Conservation (phyloP, 192 early-diverging fungal species). For the Backusella tarrabulga region DNA sequence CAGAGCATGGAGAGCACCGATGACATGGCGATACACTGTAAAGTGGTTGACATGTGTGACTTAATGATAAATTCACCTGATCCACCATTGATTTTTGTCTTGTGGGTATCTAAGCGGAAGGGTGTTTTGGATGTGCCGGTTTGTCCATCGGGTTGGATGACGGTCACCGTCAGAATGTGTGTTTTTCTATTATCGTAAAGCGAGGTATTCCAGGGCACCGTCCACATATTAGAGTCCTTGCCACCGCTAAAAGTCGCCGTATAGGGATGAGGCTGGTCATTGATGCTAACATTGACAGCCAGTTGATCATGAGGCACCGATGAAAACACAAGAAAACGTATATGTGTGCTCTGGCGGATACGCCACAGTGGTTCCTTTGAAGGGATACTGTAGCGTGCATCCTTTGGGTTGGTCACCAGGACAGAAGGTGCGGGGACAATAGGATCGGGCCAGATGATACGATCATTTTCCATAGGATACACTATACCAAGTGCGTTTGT, state of each 20-base stretch:
- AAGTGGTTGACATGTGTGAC: conserved; percentile 46
- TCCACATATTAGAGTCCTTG: conserved; percentile 72
- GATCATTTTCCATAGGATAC: conserved; percentile 15
- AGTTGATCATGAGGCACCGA: conserved; percentile 32
- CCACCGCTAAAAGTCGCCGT: conserved; percentile 36
- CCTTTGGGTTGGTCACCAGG: conserved; percentile 86
- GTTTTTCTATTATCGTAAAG: conserved; percentile 63
- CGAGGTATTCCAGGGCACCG: conserved; percentile 65
- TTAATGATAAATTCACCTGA: conserved; percentile 73
- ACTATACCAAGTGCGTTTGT: background rate
- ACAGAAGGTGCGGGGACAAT: conserved; percentile 62
- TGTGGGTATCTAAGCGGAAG: conserved; percentile 70
- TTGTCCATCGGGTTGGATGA: conserved; percentile 53
- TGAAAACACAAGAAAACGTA: conserved; percentile 79
- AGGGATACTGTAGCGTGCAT: conserved; percentile 71
- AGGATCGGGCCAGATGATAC: conserved; percentile 32
- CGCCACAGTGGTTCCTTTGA: conserved; percentile 66
- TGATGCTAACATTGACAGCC: conserved; percentile 46
- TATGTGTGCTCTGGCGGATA: conserved; percentile 62
- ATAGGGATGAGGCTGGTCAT: conserved; percentile 45
- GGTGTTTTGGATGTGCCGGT: conserved; percentile 41
- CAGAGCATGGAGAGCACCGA: background rate
- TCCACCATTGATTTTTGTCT: conserved; percentile 61
- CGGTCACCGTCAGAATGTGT: conserved; percentile 64
- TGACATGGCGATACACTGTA: background rate